These are phyloP conservation scores for Fusarium oligoseptatum DNA, from an alignment of 2,329 filamentous ascomycete species.

Conservation along the genomic window DNA sequence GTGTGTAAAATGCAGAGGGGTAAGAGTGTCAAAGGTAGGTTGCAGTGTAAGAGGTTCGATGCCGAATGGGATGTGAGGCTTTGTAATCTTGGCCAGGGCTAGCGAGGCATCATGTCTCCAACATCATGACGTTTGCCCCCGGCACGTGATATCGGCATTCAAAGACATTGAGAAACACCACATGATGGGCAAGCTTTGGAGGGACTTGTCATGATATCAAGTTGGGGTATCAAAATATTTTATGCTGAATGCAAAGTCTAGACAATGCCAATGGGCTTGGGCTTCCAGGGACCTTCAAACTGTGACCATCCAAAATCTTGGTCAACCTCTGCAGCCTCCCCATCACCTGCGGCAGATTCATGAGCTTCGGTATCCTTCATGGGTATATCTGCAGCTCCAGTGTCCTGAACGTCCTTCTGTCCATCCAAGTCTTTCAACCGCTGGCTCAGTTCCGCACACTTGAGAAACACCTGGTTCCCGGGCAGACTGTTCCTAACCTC, in stretches of 20 bases:
- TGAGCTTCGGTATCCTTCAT: conserved; percentile 22
- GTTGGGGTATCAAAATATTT: conserved; percentile 28
- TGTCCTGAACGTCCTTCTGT: conserved; percentile 22
- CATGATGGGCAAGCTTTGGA: background rate
- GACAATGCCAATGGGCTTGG: conserved; percentile 70
- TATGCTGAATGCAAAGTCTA: conserved; percentile 45
- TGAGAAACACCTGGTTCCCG: conserved; percentile 59
- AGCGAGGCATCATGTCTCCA: conserved; percentile 34
- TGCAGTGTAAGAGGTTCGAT: conserved; percentile 18
- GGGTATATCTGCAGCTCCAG: conserved; percentile 14
- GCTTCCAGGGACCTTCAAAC: conserved; percentile 67
- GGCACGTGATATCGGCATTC: conserved; percentile 40
- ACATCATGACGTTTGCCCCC: conserved; percentile 36
- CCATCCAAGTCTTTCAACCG: conserved; percentile 48
- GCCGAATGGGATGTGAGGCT: conserved; percentile 42
- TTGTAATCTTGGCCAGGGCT: conserved; percentile 41
- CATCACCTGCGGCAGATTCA: conserved; percentile 37
- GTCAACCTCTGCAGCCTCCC: conserved; percentile 23
- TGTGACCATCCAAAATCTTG: conserved; percentile 59
- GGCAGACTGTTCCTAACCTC: conserved; percentile 56
- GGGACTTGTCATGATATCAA: background rate
- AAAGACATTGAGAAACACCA: background rate
- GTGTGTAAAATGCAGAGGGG: background rate
- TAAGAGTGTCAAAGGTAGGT: background rate
- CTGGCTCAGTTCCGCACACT: conserved; percentile 59